phyloP scores from a whole-genome alignment of 2,329 filamentous ascomycete species.

The Samsoniella hepiali region DNA sequence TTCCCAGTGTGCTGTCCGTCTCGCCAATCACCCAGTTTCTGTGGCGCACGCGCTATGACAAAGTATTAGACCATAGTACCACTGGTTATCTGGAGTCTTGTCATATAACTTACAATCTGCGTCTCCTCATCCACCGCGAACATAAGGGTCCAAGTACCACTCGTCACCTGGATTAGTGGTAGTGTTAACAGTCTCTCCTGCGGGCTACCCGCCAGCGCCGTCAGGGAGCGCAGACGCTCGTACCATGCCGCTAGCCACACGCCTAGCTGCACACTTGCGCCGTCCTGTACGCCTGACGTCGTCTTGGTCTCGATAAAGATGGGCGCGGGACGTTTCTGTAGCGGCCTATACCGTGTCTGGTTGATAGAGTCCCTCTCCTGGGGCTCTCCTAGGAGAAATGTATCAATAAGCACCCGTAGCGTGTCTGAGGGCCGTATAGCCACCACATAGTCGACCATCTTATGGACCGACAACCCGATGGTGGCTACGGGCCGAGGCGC shows the following conservation, averaged over 20 bases:
- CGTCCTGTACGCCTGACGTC: not conserved
- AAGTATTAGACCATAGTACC: not conserved
- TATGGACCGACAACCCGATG: not conserved
- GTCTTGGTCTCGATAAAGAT: constrained; percentile 6
- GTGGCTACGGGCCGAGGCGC: not conserved
- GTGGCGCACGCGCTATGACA: not conserved
- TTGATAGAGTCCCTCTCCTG: not conserved
- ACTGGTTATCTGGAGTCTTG: not conserved
- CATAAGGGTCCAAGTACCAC: not conserved
- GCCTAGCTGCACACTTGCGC: constrained; percentile 4
- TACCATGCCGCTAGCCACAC: constrained; percentile 3
- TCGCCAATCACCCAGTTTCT: not conserved
- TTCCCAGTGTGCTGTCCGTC: not conserved
- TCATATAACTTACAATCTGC: not conserved
- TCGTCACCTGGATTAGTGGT: not conserved
- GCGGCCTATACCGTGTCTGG: not conserved
- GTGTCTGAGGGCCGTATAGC: not conserved
- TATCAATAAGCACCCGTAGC: not conserved
- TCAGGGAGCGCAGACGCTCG: not conserved
- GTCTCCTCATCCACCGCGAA: not conserved
- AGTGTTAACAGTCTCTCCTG: not conserved
- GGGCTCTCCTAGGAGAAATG: not conserved
- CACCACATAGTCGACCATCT: constrained; percentile 7
- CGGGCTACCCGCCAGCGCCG: not conserved
- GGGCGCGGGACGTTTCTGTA: not conserved